Conservation (phyloP, 2,329 filamentous ascomycete genomes). For the Epichloe glyceriae region DNA sequence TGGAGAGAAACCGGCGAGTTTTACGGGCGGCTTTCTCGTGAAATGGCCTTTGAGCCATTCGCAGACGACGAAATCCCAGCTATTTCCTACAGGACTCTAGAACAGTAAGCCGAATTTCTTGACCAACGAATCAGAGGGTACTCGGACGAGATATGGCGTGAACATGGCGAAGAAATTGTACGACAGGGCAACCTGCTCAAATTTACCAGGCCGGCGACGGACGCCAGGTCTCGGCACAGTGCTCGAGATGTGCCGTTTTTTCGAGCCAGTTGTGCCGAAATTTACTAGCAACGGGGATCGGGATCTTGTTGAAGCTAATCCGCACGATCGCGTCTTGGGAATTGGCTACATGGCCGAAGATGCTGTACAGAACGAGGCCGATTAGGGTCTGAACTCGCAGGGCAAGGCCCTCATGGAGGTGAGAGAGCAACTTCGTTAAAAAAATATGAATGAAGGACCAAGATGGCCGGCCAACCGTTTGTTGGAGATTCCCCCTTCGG, state of each 20-base stretch:
- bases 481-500: no score
- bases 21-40: no score
- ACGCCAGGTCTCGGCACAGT: background rate
- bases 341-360: conserved; percentile 43
- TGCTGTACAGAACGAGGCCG: conserved; percentile 31
- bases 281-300: conserved; percentile 39
- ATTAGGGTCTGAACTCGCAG: conserved; percentile 53
- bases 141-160: conserved; percentile 35
- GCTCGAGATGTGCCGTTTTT: conserved; percentile 8
- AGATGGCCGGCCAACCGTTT: background rate
- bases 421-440: conserved; percentile 17
- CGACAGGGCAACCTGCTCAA: conserved; percentile 45
- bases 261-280: no score
- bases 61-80: no score
- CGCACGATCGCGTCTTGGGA: conserved; percentile 52
- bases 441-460: background rate
- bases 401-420: conserved; percentile 50
- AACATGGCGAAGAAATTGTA: conserved; percentile 40
- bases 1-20: no score
- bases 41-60: no score
- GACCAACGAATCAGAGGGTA: conserved; percentile 44
- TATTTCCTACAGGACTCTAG: no score
- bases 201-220: conserved; percentile 28
- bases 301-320: conserved; percentile 51
- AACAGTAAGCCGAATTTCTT: conserved; percentile 34